Evolutionary conservation across 1,139 yeast species (phyloP).

Genomic region (Saccharomyces hybrid): DNA sequence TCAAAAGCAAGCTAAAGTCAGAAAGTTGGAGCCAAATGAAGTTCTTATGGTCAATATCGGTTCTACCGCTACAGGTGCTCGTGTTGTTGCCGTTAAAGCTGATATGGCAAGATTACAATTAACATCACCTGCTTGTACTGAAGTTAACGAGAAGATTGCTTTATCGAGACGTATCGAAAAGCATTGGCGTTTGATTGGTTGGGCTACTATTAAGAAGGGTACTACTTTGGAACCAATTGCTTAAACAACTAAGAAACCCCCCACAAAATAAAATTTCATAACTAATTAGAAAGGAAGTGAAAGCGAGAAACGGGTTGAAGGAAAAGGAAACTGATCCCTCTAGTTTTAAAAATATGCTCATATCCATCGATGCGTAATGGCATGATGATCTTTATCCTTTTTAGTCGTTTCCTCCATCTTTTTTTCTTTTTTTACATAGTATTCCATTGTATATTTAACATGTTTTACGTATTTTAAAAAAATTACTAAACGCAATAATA

Average conservation of each 20-base stretch:
- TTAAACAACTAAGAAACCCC: constrained; percentile 17
- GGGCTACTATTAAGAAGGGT: constrained; percentile 99
- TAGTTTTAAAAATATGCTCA: background rate
- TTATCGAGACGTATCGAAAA: constrained; percentile 97
- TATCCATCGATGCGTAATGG: background rate
- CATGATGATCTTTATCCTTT: constrained; percentile 1
- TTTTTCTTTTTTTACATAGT: background rate
- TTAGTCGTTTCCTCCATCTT: background rate
- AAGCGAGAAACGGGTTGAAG: background rate
- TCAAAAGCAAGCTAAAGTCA: constrained; percentile 92
- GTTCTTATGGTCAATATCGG: constrained; percentile 98
- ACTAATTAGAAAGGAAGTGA: background rate
- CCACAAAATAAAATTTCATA: background rate
- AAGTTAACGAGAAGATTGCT: constrained; percentile 95
- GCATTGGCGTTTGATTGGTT: constrained; percentile 99
- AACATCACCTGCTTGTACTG: constrained; percentile 98
- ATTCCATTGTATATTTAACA: constrained; percentile 1
- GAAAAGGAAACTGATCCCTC: background rate
- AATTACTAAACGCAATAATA: constrained; percentile 2
- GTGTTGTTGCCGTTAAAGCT: constrained; percentile 95
- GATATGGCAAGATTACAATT: constrained; percentile 98
- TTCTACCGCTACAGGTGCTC: constrained; percentile 98
- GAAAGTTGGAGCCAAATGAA: constrained; percentile 89
- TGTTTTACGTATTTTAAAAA: background rate
- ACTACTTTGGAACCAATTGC: constrained; percentile 67